Percentiles rank a stretch among this genome's conserved stretches.
These are phyloP conservation scores for Penicillium ucsense DNA, from an alignment of 495 filamentous ascomycete species.

Conservation along the genomic window DNA sequence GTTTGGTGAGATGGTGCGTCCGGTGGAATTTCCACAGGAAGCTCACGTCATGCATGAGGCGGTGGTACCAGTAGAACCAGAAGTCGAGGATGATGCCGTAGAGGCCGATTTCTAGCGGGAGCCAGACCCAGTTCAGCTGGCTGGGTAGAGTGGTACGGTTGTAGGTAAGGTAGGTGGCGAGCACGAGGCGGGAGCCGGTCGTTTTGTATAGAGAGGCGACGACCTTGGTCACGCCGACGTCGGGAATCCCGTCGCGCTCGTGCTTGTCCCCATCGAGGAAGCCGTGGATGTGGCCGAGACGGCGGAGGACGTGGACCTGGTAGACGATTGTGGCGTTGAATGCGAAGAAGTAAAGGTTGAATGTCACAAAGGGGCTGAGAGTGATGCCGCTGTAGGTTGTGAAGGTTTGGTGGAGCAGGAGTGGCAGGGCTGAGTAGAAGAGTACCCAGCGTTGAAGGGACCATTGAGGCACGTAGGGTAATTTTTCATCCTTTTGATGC, in stretches of 20 bases:
- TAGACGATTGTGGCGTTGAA: slow-evolving; percentile 29
- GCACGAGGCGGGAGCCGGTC: slow-evolving; percentile 21
- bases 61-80: slow-evolving; percentile 39
- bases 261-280: slow-evolving; percentile 25
- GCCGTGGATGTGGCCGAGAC: slow-evolving; percentile 20
- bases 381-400: slow-evolving; percentile 18
- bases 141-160: slow-evolving; percentile 11
- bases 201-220: slow-evolving; percentile 23
- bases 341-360: slow-evolving; percentile 29
- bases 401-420: slow-evolving; percentile 28
- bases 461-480: slow-evolving; percentile 31
- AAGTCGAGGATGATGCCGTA: slow-evolving; percentile 37
- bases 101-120: slow-evolving; percentile 29
- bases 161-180: slow-evolving; percentile 19
- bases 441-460: slow-evolving; percentile 30
- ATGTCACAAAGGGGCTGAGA: slow-evolving; percentile 21
- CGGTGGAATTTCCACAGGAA: slow-evolving; percentile 35
- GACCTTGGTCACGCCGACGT: slow-evolving; percentile 21
- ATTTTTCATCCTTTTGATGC: slow-evolving; percentile 26
- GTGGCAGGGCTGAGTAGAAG: slow-evolving; percentile 27
- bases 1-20: slow-evolving; percentile 37
- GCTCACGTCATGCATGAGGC: slow-evolving; percentile 31
- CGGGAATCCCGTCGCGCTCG: slow-evolving; percentile 22
- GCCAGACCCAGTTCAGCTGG: slow-evolving; percentile 40
- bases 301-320: slow-evolving; percentile 22